Conservation (phyloP, 169 alveolate species). For the Babesia bovis region DNA sequence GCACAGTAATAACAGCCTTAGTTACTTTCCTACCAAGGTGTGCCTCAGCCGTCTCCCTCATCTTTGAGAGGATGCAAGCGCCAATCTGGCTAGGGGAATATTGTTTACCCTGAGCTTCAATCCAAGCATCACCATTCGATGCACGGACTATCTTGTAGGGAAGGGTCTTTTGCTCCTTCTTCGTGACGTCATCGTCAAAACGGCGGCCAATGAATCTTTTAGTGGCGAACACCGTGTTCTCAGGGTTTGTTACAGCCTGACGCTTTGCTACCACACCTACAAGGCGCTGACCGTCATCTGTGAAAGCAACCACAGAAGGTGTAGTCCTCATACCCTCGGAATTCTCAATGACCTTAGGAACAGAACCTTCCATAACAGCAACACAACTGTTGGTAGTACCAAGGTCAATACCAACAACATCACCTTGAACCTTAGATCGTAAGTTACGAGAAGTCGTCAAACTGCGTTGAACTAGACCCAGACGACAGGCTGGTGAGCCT, state of each 20-base stretch:
- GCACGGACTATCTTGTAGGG: slow-evolving; percentile 96
- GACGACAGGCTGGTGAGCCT: slow-evolving; percentile 42
- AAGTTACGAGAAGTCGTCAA: slow-evolving; percentile 27
- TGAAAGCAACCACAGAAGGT: slow-evolving; percentile 98
- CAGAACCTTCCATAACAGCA: slow-evolving; percentile 96
- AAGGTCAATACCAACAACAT: slow-evolving; percentile 97
- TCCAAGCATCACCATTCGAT: slow-evolving; percentile 98
- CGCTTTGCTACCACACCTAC: slow-evolving; percentile 96
- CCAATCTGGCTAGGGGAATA: slow-evolving; percentile 96
- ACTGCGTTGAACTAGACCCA: slow-evolving; percentile 17
- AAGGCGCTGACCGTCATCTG: slow-evolving; percentile 93
- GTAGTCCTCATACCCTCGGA: slow-evolving; percentile 95
- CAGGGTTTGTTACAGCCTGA: slow-evolving; percentile 96
- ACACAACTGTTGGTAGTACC: slow-evolving; percentile 99
- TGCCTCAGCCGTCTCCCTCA: slow-evolving; percentile 97
- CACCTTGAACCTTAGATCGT: slow-evolving; percentile 79
- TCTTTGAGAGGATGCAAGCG: slow-evolving; percentile 92
- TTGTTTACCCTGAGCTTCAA: slow-evolving; percentile 92
- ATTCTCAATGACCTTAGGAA: slow-evolving; percentile 95
- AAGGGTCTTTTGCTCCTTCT: slow-evolving; percentile 93
- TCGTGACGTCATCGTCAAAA: slow-evolving; percentile 93
- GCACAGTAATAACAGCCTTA: slow-evolving; percentile 96
- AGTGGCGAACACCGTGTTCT: slow-evolving; percentile 93
- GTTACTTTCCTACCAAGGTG: slow-evolving; percentile 91
- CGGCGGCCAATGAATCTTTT: slow-evolving; percentile 96